phyloP scores from a whole-genome alignment of 768 basidiomycete species.

The Cystoderma amianthinum region DNA sequence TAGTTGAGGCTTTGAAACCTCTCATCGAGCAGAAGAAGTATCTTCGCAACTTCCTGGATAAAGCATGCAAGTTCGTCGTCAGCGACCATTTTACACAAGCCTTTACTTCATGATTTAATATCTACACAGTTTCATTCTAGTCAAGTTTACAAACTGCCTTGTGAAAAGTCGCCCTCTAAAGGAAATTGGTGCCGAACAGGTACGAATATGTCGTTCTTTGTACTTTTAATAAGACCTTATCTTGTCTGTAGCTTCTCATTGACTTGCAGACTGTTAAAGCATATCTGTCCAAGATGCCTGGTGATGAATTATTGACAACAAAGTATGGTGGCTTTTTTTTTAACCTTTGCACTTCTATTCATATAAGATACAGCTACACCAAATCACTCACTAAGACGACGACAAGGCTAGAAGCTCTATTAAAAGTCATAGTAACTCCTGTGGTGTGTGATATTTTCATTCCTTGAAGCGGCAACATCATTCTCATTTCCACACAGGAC shows the following conservation, averaged over 20 bases:
- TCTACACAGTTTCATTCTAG: conserved; percentile 59
- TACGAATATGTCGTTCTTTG: conserved; percentile 13
- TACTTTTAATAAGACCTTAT: neutral
- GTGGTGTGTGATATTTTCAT: conserved; percentile 42
- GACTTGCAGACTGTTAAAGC: conserved; percentile 86
- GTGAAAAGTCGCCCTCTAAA: conserved; percentile 87
- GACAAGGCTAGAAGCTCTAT: conserved; percentile 77
- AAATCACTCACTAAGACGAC: conserved; percentile 78
- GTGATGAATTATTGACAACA: conserved; percentile 50
- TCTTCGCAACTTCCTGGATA: conserved; percentile 87
- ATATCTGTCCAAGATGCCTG: conserved; percentile 78
- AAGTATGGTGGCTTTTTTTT: conserved; percentile 31
- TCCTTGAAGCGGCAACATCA: neutral
- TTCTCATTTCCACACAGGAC: conserved; percentile 41
- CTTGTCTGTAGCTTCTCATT: conserved; percentile 48
- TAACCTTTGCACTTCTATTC: conserved; percentile 1
- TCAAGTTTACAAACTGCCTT: conserved; percentile 83
- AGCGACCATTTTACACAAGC: neutral
- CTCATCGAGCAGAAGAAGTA: conserved; percentile 94
- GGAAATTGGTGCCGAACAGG: conserved; percentile 95
- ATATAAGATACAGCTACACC: conserved; percentile 53
- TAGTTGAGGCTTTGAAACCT: conserved; percentile 71
- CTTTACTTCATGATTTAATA: neutral
- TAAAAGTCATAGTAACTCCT: conserved; percentile 94
- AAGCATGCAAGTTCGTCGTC: conserved; percentile 72